Base-by-base conservation (phyloP, 108 stramenopile genomes). In the Stephanodiscus minutulus region DNA sequence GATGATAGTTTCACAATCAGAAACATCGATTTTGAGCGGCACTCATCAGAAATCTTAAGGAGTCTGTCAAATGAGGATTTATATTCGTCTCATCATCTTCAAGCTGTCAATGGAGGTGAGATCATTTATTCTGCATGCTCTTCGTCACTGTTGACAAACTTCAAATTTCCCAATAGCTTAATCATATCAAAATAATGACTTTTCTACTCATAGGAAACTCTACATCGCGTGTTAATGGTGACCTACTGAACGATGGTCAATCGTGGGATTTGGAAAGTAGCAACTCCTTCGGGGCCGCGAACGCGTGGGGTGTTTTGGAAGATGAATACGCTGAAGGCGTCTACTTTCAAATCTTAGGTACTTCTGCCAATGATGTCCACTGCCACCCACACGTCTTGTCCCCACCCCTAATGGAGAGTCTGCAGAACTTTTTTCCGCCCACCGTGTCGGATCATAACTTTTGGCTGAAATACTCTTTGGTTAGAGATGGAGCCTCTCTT, bases 241-340 rank as follows among this genome's bases (percentile, higher is more conserved):
- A 80, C 37, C 35, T 52, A 13, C 36, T 55, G 29, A 72, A 58
- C 33, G 37, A 46, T 8, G 72, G 52, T 48, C 53, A 36, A 21
- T 77, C 76, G 12, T 77, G 76, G 76, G 79, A 80, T 22, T 18
- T 69, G 48, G 71, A 80, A 21, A 66, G 59, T n/a, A 50, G 68
- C 39, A 47, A 25, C 43, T 63, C 66, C 15, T 31, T 49, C 48
- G 67, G 59, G 21, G 31, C 67, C 2, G 68, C 77, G 62, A 85
- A 91, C 75, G 84, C 92, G 9, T 93, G 92, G 92, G 65, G 77
- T 66, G 80, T 91, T 1, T 62, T 91, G 3, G 85, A 91, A 52
- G 92, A 93, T 70, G 92, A 93, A 61, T 93, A 93, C 56, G 87
- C 92, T 10, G 55, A 72, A 15, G 92, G 87, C 49, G 67, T 81